phyloP scores from a whole-genome alignment of 352 stramenopile genomes.

The Globisporangium camurandrum region DNA sequence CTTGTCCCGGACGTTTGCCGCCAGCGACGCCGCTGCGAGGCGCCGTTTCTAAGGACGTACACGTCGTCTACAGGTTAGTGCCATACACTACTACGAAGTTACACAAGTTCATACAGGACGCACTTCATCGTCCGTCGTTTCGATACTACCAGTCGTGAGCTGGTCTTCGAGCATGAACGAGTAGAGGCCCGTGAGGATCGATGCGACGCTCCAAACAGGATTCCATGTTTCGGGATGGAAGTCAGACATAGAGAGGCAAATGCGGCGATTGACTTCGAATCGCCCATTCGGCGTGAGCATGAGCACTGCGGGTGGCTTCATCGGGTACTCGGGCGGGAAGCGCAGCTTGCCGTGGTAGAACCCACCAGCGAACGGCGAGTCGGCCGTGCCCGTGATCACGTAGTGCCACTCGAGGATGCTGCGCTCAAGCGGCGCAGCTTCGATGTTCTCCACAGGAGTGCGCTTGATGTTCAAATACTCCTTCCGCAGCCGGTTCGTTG shows the following conservation, averaged over 20 bases:
- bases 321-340: conserved; percentile 91
- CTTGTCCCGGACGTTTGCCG: conserved; percentile 74
- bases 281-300: conserved; percentile 93
- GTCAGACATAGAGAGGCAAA: conserved; percentile 94
- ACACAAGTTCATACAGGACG: background rate
- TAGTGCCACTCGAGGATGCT: conserved; percentile 97
- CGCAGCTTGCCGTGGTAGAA: conserved; percentile 89
- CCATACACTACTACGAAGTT: no score
- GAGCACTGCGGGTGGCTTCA: conserved; percentile 91
- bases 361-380: conserved; percentile 75
- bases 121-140: conserved; percentile 66
- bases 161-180: conserved; percentile 90
- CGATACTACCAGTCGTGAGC: conserved; percentile 84
- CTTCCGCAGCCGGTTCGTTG: conserved; percentile 85
- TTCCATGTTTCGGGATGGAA: conserved; percentile 95
- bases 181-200: conserved; percentile 92
- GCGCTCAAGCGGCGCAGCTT: conserved; percentile 76
- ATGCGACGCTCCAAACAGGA: conserved; percentile 92
- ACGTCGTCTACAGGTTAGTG: background rate
- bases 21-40: conserved; percentile 60
- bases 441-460: conserved; percentile 85
- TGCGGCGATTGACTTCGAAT: conserved; percentile 88
- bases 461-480: conserved; percentile 86
- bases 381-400: conserved; percentile 71
- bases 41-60: conserved; percentile 57